phyloP scores from a whole-genome alignment of 306 rosid genomes.

The Pueraria montana region DNA sequence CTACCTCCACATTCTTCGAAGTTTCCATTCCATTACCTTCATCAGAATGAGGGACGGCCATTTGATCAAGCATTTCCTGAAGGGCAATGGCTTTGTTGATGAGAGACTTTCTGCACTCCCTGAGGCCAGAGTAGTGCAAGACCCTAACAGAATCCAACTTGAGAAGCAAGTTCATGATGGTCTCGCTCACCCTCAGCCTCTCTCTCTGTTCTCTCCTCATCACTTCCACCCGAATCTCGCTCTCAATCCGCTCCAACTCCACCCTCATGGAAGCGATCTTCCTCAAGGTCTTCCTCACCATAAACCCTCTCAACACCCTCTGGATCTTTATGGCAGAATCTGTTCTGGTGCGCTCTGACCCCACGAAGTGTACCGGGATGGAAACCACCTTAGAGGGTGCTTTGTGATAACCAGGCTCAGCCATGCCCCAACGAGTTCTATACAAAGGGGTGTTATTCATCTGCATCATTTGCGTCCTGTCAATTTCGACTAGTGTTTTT shows the following conservation, averaged over 20 bases:
- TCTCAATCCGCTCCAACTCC: constrained; percentile 63
- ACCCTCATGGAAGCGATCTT: constrained; percentile 56
- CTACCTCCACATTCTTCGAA: too few species aligned
- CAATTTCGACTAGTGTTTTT: neutral
- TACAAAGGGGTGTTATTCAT: constrained; percentile 53
- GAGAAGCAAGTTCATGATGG: constrained; percentile 72
- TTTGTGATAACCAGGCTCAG: constrained; percentile 32
- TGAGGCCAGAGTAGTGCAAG: constrained; percentile 58
- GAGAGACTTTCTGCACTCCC: constrained; percentile 66
- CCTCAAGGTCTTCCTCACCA: constrained; percentile 71
- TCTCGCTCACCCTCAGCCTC: constrained; percentile 65
- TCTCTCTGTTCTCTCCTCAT: constrained; percentile 62
- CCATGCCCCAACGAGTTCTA: constrained; percentile 39
- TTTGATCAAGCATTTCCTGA: constrained; percentile 71
- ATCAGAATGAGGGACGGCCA: neutral
- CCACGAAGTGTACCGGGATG: constrained; percentile 68
- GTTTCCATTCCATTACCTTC: too few species aligned
- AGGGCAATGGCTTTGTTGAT: constrained; percentile 69
- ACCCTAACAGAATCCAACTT: constrained; percentile 72
- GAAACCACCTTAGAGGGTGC: constrained; percentile 60
- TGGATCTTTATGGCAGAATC: constrained; percentile 67
- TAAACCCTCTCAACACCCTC: constrained; percentile 65
- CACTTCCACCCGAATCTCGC: constrained; percentile 41
- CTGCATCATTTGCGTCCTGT: neutral
- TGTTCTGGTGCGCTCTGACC: constrained; percentile 41